Percentiles rank a stretch among this genome's conserved stretches.
These are phyloP conservation scores for Corylus americana DNA, from an alignment of 306 rosid genomes.

Conservation along the genomic window DNA sequence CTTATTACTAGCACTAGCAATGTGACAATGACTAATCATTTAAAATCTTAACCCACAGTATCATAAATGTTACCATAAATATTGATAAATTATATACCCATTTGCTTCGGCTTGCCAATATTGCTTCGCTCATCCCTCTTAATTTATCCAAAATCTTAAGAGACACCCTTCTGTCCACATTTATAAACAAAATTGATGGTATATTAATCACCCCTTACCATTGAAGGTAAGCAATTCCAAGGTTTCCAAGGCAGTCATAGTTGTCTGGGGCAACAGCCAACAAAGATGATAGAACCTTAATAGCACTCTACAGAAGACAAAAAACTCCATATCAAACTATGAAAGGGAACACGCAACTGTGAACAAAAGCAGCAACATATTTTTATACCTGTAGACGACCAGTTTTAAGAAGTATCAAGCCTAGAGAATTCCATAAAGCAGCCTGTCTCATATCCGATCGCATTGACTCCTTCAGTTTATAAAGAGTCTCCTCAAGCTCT, in stretches of 20 bases:
- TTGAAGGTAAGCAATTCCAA: slow-evolving; percentile 91
- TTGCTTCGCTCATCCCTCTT: background rate
- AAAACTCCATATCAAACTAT: slow-evolving; percentile 30
- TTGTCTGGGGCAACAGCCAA: slow-evolving; percentile 70
- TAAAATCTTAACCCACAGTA: background rate
- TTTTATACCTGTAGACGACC: slow-evolving; percentile 76
- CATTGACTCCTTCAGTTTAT: slow-evolving; percentile 69
- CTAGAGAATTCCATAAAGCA: slow-evolving; percentile 91
- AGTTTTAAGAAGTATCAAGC: slow-evolving; percentile 78
- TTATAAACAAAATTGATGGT: background rate
- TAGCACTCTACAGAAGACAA: slow-evolving; percentile 66
- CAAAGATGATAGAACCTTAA: slow-evolving; percentile 75
- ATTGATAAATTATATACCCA: too few species aligned
- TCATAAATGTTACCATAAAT: too few species aligned
- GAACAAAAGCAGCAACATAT: slow-evolving; percentile 12
- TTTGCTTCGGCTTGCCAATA: background rate
- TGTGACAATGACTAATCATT: background rate
- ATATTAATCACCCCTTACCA: slow-evolving; percentile 45
- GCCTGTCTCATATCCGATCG: slow-evolving; percentile 84
- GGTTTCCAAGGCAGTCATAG: slow-evolving; percentile 89
- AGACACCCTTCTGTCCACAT: background rate
- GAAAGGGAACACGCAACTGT: slow-evolving; percentile 21
- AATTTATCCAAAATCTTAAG: background rate
- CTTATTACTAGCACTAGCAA: background rate
- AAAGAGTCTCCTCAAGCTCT: slow-evolving; percentile 80